phyloP scores from a whole-genome alignment of 805 yeast species.

The Pichia phayaonensis region DNA sequence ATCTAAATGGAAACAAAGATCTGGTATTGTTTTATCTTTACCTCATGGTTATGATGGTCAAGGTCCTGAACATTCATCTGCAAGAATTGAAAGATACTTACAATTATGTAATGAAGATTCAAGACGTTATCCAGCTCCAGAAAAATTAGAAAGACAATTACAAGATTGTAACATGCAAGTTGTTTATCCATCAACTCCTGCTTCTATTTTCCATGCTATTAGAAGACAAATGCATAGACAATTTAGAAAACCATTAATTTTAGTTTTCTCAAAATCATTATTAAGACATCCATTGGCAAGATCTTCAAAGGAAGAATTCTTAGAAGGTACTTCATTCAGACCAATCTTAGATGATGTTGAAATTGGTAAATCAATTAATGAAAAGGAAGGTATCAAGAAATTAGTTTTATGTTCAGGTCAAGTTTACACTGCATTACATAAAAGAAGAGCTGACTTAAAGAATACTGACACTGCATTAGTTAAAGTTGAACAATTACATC shows the following conservation, averaged over 20 bases:
- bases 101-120: conserved; percentile 95
- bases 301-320: conserved; percentile 74
- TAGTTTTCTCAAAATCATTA: conserved; percentile 88
- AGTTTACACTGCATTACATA: conserved; percentile 86
- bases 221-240: conserved; percentile 99
- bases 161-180: conserved; percentile 98
- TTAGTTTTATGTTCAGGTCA: conserved; percentile 85
- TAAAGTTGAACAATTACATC: conserved; percentile 91
- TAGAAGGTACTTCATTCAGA: conserved; percentile 86
- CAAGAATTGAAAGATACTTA: conserved; percentile 93
- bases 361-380: conserved; percentile 66
- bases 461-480: conserved; percentile 82
- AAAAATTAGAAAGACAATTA: conserved; percentile 91
- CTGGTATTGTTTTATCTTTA: conserved; percentile 88
- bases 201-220: conserved; percentile 89
- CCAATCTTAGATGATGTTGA: conserved; percentile 94
- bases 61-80: conserved; percentile 99
- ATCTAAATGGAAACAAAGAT: conserved; percentile 97
- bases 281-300: conserved; percentile 97
- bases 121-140: conserved; percentile 83
- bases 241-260: conserved; percentile 84
- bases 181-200: conserved; percentile 97
- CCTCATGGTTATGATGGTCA: conserved; percentile 99
- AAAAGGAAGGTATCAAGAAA: conserved; percentile 81
- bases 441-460: conserved; percentile 71